Evolutionary conservation across 495 filamentous ascomycete genomes (phyloP).

Genomic region (Penicillium ochrochloron): DNA sequence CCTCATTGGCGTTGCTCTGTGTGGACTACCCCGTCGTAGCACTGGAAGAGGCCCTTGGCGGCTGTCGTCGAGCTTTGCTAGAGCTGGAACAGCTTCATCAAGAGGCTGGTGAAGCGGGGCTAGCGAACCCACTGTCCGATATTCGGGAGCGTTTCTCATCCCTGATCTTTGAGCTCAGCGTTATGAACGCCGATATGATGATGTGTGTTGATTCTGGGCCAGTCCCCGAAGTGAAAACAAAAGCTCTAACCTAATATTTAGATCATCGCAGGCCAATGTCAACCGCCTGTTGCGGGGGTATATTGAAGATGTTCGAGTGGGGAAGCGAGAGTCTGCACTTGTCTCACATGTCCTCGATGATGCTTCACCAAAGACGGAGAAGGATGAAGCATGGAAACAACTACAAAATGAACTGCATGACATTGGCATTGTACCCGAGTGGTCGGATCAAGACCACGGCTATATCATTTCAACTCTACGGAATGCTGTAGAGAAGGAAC

Average conservation of each 20-base stretch:
- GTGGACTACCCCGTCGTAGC: neutral
- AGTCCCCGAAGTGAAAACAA: neutral
- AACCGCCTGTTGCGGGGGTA: constrained; percentile 14
- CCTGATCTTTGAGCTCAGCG: constrained; percentile 23
- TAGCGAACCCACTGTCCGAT: constrained; percentile 14
- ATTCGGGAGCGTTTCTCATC: constrained; percentile 22
- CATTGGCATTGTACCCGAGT: constrained; percentile 17
- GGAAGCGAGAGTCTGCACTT: constrained; percentile 7
- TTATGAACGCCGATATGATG: constrained; percentile 28
- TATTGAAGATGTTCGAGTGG: constrained; percentile 17
- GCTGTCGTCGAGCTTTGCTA: constrained; percentile 17
- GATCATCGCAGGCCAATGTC: constrained; percentile 25
- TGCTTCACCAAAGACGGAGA: neutral
- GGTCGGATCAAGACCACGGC: constrained; percentile 19
- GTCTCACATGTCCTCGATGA: constrained; percentile 13
- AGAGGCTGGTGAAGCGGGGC: constrained; percentile 3
- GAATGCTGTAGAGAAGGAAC: constrained; percentile 15
- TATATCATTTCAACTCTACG: constrained; percentile 21
- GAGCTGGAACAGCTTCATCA: constrained; percentile 23
- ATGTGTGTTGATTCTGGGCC: constrained; percentile 23
- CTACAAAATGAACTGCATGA: constrained; percentile 19
- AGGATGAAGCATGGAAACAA: constrained; percentile 19
- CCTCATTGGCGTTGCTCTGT: constrained; percentile 1
- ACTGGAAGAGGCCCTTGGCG: constrained; percentile 9
- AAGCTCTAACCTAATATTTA: constrained; percentile 8